A percentile compares a stretch with the other conserved stretches of the same genome.
phyloP scores from a whole-genome alignment of 306 rosid genomes.

The Rosa rugosa region DNA sequence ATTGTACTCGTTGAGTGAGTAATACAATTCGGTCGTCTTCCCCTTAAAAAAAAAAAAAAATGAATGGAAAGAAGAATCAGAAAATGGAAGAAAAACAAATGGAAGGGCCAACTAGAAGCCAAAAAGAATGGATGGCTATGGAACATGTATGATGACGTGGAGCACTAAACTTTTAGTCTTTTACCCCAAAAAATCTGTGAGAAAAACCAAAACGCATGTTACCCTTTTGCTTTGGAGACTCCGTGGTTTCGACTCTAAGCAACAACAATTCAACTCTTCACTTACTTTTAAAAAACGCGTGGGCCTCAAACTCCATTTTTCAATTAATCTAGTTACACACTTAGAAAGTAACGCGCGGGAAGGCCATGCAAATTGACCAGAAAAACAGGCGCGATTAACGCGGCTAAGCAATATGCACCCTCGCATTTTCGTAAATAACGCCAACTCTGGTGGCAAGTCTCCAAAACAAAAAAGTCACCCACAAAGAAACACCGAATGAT shows the following conservation, averaged over 20 bases:
- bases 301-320: neutral
- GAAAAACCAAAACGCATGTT: neutral
- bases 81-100: neutral
- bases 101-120: neutral
- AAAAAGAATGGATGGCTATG: neutral
- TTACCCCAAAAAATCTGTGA: neutral
- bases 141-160: neutral
- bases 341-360: conserved; percentile 12
- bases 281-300: neutral
- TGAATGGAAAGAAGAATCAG: too few species aligned
- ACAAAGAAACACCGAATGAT: neutral
- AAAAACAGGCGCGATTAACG: conserved; percentile 47
- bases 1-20: too few species aligned
- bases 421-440: conserved; percentile 29
- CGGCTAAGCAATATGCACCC: conserved; percentile 27
- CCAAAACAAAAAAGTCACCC: neutral
- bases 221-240: neutral
- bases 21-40: too few species aligned
- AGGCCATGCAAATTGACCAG: conserved; percentile 17
- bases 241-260: conserved; percentile 3
- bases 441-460: neutral
- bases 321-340: neutral
- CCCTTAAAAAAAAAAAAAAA: too few species aligned
- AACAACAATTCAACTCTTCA: neutral
- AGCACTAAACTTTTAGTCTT: neutral